phyloP scores from a whole-genome alignment of 768 basidiomycete genomes.

The Xerocomus potaroensis region DNA sequence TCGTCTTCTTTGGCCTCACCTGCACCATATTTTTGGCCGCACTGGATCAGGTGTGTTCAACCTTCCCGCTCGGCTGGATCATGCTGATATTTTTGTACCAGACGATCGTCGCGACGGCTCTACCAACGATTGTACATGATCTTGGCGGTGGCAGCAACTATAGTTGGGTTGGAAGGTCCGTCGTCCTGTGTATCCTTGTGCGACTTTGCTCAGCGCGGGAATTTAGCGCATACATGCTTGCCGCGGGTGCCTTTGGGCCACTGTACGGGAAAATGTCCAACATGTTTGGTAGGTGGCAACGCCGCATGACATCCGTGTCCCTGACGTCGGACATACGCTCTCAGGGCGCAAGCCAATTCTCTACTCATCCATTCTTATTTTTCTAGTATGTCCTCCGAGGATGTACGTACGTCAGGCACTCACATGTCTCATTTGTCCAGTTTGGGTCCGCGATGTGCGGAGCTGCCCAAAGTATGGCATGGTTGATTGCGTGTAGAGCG shows the following conservation, averaged over 20 bases:
- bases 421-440: constrained; percentile 30
- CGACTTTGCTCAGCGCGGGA: neutral
- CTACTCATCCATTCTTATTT: constrained; percentile 59
- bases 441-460: constrained; percentile 77
- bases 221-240: constrained; percentile 66
- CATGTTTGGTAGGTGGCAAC: constrained; percentile 33
- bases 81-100: constrained; percentile 17
- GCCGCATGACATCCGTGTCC: neutral
- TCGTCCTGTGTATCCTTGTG: neutral
- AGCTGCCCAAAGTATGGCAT: constrained; percentile 70
- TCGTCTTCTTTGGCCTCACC: constrained; percentile 30
- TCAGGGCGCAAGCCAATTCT: constrained; percentile 67
- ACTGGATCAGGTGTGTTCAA: constrained; percentile 49
- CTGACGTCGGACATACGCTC: neutral
- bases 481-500: constrained; percentile 72
- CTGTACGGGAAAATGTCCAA: constrained; percentile 78
- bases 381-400: constrained; percentile 46
- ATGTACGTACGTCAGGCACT: neutral
- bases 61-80: neutral
- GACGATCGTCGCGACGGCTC: constrained; percentile 71
- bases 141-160: constrained; percentile 61
- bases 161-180: constrained; percentile 70
- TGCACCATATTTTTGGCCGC: constrained; percentile 39
- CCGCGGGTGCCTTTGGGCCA: constrained; percentile 62
- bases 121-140: constrained; percentile 66